Base-by-base conservation (phyloP, 805 yeast genomes). In the Pichia deserticola region DNA sequence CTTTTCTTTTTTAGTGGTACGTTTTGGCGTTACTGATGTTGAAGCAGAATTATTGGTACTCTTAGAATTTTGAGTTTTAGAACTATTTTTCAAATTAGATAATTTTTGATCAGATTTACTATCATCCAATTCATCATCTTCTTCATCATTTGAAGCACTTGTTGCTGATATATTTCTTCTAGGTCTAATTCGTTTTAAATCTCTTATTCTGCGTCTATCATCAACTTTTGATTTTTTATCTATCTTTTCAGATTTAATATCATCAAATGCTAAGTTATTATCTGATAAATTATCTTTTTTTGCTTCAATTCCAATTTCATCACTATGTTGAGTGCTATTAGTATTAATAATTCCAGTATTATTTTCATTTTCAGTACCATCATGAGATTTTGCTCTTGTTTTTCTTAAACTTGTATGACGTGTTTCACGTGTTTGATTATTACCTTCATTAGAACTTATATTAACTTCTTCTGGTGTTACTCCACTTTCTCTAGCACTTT, bases 401-500 rank as follows among this genome's bases (percentile, higher is more conserved):
- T 63, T 61, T 47, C 58, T 57, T 8, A 54, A 40, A 10, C 58
- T 54, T 13, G 62, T 8, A n/a, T 34, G 33, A 9, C 48, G 41
- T 7, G 42, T 50, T 44, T 60, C 63, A 46, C 66, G 57, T 15
- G 57, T 52, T 15, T 57, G 54, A 15, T 57, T 52, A 40, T 7
- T 13, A 15, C 57, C 61, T 44, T 66, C 66, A n/a, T 57, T 57
- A 9, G 67, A 63, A 2, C 67, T 60, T 10, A 65, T 55, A 58
- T 65, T 65, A 7, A 60, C 60, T 20, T 67, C 72, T 47, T 64
- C 69, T 3, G 70, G 68, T 34, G 60, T 62, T 2, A 66, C 67
- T 5, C 71, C 77, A 46, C 72, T 69, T 49, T 77, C 82, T 52
- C 72, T 70, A 13, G 80, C 82, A 57, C 81, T 76, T 59, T 79